Evolutionary conservation across 768 basidiomycete genomes (phyloP).

Genomic region (Phaffia australis): DNA sequence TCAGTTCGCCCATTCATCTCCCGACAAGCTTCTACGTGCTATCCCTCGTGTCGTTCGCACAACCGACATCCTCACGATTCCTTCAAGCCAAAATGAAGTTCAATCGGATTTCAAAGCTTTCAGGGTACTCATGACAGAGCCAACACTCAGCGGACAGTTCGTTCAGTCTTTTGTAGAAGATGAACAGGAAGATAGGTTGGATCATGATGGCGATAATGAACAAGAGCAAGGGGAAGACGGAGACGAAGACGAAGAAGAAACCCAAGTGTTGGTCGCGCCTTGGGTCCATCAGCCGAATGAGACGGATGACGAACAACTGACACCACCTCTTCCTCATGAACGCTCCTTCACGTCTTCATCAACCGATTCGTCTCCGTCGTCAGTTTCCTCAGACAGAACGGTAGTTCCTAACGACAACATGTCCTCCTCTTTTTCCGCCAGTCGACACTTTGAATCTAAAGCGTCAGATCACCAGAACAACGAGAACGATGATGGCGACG

Average conservation of each 20-base stretch:
- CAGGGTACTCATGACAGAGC: slow-evolving; percentile 23
- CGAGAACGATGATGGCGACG: background rate
- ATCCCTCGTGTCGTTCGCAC: slow-evolving; percentile 11
- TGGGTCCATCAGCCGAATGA: background rate
- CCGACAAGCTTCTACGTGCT: background rate
- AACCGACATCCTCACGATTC: slow-evolving; percentile 20
- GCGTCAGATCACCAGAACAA: background rate
- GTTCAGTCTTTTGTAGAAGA: background rate
- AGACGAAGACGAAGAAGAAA: background rate
- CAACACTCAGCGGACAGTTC: slow-evolving; percentile 7
- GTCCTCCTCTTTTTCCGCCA: background rate
- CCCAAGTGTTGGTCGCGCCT: slow-evolving; percentile 19
- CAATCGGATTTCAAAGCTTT: slow-evolving; percentile 2
- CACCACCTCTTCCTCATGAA: background rate
- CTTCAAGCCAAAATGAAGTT: too few species aligned
- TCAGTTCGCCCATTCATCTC: background rate
- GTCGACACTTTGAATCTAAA: background rate
- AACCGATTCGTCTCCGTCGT: slow-evolving; percentile 3
- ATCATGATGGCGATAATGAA: background rate
- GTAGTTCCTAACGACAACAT: background rate
- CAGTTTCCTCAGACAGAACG: slow-evolving; percentile 13
- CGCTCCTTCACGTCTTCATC: slow-evolving; percentile 2
- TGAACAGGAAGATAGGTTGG: background rate
- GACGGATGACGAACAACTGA: background rate
- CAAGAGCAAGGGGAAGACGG: background rate